phyloP scores from a whole-genome alignment of 176 grass and related monocot species.

The Rhipidocladum racemiflorum region DNA sequence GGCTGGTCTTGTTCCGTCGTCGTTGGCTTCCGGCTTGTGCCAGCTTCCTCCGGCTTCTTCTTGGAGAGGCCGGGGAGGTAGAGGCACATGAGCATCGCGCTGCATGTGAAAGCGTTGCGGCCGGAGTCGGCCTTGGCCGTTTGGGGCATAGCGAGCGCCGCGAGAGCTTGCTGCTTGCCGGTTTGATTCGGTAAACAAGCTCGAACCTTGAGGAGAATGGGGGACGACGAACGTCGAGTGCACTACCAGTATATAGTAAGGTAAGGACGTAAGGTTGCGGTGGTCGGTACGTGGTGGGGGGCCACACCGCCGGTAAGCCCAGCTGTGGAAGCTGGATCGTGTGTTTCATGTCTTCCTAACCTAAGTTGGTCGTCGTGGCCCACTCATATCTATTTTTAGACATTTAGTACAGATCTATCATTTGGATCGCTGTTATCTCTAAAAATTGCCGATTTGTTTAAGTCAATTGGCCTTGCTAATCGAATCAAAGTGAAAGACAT shows the following conservation, averaged over 20 bases:
- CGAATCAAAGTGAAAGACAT: neutral
- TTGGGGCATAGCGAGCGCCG: conserved; percentile 18
- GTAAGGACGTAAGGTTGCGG: neutral
- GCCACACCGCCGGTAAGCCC: conserved; percentile 17
- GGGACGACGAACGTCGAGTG: neutral
- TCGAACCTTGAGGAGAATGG: neutral
- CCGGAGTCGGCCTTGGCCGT: conserved; percentile 15
- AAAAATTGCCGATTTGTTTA: neutral
- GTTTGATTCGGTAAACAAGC: neutral
- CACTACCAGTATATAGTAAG: conserved; percentile 13
- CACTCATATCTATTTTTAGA: neutral
- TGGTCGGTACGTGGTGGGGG: conserved; percentile 30
- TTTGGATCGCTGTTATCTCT: conserved; percentile 4
- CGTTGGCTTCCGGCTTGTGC: neutral
- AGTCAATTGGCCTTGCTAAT: neutral
- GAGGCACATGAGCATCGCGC: conserved; percentile 44
- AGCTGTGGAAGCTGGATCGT: conserved; percentile 3
- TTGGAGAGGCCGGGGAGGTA: conserved; percentile 30
- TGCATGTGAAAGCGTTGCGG: conserved; percentile 30
- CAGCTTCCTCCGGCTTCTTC: conserved; percentile 32
- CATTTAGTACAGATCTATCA: neutral
- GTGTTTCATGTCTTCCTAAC: conserved; percentile 25
- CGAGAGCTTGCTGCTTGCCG: neutral
- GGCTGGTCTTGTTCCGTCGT: neutral
- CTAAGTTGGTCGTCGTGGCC: conserved; percentile 23